These are phyloP conservation scores for Candida orba DNA, from an alignment of 805 yeast species.

Conservation along the genomic window DNA sequence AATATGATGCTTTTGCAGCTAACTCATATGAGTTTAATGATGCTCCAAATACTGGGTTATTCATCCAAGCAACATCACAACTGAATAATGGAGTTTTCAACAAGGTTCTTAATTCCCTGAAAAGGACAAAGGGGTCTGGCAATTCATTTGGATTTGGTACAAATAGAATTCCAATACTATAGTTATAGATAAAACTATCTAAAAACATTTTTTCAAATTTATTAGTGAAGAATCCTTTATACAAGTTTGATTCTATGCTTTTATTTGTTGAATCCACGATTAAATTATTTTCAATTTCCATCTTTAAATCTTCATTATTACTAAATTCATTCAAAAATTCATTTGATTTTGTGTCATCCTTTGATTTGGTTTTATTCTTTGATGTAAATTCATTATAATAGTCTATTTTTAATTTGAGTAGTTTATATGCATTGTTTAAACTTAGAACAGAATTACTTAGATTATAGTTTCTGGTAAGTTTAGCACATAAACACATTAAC, in stretches of 20 bases:
- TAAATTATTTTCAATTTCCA: conserved; percentile 16
- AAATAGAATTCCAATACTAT: conserved; percentile 31
- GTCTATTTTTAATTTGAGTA: too few species aligned
- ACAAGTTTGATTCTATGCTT: neutral
- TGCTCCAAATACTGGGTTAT: conserved; percentile 35
- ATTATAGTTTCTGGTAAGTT: conserved; percentile 22
- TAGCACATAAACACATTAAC: conserved; percentile 32
- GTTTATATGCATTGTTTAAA: too few species aligned
- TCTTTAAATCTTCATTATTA: conserved; percentile 2
- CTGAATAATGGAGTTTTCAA: conserved; percentile 31
- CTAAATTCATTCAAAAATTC: neutral
- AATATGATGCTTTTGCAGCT: conserved; percentile 30
- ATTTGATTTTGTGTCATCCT: neutral
- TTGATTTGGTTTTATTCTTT: neutral
- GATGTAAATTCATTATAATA: too few species aligned
- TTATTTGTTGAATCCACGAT: neutral
- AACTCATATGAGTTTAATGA: conserved; percentile 29
- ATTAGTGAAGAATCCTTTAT: neutral
- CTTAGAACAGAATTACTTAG: conserved; percentile 1
- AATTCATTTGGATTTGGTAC: conserved; percentile 27
- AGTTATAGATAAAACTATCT: conserved; percentile 39
- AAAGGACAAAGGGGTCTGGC: conserved; percentile 38
- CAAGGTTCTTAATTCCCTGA: conserved; percentile 25
- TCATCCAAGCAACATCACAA: conserved; percentile 35
- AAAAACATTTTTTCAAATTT: conserved; percentile 28